Evolutionary conservation across 2,329 filamentous ascomycete genomes (phyloP).

Genomic region (Aspergillus calidoustus): DNA sequence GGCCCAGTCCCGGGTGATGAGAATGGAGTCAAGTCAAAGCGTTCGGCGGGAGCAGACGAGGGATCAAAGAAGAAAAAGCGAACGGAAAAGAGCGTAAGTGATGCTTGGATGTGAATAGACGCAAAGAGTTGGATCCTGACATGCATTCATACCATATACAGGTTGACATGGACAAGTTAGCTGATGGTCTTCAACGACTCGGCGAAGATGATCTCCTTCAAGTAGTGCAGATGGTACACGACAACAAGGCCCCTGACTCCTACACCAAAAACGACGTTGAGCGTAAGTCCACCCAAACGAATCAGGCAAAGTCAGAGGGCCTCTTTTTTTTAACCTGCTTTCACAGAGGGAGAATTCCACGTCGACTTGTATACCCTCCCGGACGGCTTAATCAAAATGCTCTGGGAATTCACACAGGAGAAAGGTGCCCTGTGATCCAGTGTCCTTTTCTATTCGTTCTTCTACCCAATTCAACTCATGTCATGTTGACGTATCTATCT

Average conservation of each 20-base stretch:
- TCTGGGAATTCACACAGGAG: conserved; percentile 81
- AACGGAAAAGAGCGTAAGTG: conserved; percentile 61
- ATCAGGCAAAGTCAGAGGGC: not conserved
- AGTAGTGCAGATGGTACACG: conserved; percentile 97
- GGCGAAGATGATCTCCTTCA: conserved; percentile 91
- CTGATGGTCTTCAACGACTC: conserved; percentile 85
- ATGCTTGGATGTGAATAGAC: not conserved
- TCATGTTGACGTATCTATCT: conserved; percentile 1
- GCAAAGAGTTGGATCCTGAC: not conserved
- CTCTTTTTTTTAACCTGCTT: conserved; percentile 35
- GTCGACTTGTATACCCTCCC: conserved; percentile 98
- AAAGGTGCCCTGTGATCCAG: conserved; percentile 44
- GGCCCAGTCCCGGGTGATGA: conserved; percentile 79
- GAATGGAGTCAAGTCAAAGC: conserved; percentile 68
- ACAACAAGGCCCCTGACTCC: conserved; percentile 91
- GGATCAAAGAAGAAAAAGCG: conserved; percentile 78
- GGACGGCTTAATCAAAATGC: conserved; percentile 83
- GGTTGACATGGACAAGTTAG: conserved; percentile 95
- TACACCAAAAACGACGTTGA: conserved; percentile 98
- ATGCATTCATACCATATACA: conserved; percentile 27
- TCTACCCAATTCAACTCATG: not conserved
- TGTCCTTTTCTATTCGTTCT: not conserved
- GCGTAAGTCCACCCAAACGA: conserved; percentile 60
- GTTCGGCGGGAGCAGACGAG: conserved; percentile 58
- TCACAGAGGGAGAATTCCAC: conserved; percentile 88